A percentile compares a stretch with the other conserved stretches of the same genome.
phyloP scores from a whole-genome alignment of 495 filamentous ascomycete species.

The Pseudomonodictys pantanalensis region DNA sequence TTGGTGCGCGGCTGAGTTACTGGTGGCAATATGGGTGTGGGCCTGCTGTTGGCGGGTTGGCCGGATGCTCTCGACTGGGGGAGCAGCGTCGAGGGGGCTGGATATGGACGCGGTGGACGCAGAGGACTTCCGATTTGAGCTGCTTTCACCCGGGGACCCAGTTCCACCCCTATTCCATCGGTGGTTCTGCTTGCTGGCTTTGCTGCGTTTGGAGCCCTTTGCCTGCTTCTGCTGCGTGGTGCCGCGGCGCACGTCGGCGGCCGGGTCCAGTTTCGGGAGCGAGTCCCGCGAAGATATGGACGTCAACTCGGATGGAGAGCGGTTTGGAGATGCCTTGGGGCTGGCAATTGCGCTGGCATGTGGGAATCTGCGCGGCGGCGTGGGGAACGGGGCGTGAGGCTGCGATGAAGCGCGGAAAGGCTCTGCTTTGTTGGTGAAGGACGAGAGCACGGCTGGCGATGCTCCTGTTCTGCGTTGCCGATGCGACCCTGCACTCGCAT shows the following conservation, averaged over 20 bases:
- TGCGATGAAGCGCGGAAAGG: not conserved
- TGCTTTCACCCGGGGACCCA: conserved; percentile 18
- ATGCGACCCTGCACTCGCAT: not conserved
- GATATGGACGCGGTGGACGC: conserved; percentile 9
- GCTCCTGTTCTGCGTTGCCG: not conserved
- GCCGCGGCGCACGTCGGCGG: conserved; percentile 1
- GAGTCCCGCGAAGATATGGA: conserved; percentile 12
- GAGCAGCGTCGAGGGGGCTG: not conserved
- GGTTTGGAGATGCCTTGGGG: not conserved
- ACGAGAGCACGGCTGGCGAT: not conserved
- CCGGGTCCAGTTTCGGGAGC: not conserved
- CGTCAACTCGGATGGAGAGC: conserved; percentile 12
- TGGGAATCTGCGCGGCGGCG: not conserved
- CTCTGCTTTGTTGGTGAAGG: conserved; percentile 14
- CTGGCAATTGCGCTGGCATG: not conserved
- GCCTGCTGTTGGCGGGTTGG: not conserved
- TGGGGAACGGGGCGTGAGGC: not conserved
- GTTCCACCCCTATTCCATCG: conserved; percentile 16
- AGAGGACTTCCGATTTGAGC: conserved; percentile 11
- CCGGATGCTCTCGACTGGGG: not conserved
- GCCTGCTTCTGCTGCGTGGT: conserved; percentile 11
- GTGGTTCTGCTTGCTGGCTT: conserved; percentile 1
- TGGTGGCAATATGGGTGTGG: not conserved
- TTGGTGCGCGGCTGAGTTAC: not conserved
- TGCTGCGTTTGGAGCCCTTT: conserved; percentile 1